Evolutionary conservation across 495 filamentous ascomycete species (phyloP).

Genomic region (Aspergillus asperescens): DNA sequence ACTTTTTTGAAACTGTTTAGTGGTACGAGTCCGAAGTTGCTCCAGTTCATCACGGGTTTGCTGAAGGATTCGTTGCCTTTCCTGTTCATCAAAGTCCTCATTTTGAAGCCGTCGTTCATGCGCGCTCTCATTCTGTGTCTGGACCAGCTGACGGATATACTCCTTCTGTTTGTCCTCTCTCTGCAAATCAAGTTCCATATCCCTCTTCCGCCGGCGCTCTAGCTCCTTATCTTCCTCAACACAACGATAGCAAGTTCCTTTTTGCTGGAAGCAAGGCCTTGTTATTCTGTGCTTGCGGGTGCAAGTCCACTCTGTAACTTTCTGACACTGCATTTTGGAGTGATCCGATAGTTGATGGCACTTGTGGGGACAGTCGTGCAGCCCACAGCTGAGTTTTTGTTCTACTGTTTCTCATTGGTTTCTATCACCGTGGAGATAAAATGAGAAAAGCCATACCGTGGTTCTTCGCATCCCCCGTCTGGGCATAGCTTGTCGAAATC

Average conservation of each 20-base stretch:
- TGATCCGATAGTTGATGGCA: constrained; percentile 67
- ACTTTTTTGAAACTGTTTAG: background rate
- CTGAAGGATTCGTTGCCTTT: constrained; percentile 41
- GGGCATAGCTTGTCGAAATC: constrained; percentile 61
- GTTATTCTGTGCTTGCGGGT: constrained; percentile 45
- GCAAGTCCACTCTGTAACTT: constrained; percentile 46
- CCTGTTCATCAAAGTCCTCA: constrained; percentile 40
- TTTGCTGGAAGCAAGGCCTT: constrained; percentile 31
- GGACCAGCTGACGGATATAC: constrained; percentile 47
- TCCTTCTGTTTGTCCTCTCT: constrained; percentile 43
- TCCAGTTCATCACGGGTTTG: constrained; percentile 41
- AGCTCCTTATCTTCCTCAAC: constrained; percentile 44
- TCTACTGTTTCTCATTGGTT: constrained; percentile 31
- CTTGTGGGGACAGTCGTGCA: constrained; percentile 54
- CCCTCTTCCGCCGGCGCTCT: constrained; percentile 40
- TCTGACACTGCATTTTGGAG: constrained; percentile 54
- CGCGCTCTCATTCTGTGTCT: constrained; percentile 55
- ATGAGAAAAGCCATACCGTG: constrained; percentile 50
- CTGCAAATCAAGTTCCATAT: constrained; percentile 50
- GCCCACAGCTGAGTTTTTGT: constrained; percentile 54
- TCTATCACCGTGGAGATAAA: background rate
- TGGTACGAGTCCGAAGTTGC: constrained; percentile 1
- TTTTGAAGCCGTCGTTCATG: constrained; percentile 43
- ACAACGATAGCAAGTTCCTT: constrained; percentile 25
- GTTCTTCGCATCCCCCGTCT: constrained; percentile 65